phyloP scores from a whole-genome alignment of 108 stramenopile genomes.

The Skeletonema grethae region DNA sequence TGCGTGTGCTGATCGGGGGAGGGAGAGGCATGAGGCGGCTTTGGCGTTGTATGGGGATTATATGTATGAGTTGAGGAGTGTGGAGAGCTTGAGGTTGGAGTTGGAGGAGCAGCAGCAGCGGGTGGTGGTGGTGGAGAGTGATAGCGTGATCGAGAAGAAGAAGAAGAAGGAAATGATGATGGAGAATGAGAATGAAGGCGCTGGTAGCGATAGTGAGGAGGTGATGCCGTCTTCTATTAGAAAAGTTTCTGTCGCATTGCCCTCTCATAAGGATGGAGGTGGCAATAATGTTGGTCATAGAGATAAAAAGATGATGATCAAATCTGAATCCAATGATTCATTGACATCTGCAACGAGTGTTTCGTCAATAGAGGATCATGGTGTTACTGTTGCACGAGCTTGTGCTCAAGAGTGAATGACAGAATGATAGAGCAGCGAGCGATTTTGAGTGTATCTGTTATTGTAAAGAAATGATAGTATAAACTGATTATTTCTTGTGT shows the following conservation, averaged over 20 bases:
- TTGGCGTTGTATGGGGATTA: slow-evolving; percentile 72
- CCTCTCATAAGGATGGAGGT: background rate
- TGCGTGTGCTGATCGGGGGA: slow-evolving; percentile 67
- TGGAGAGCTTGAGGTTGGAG: background rate
- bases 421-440: no score
- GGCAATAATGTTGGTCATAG: background rate
- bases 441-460: no score
- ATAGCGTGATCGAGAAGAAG: background rate
- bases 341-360: slow-evolving; percentile 1
- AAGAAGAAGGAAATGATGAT: background rate
- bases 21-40: slow-evolving; percentile 62
- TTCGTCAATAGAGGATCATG: slow-evolving; percentile 2
- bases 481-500: no score
- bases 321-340: slow-evolving; percentile 4
- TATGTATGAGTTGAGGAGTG: slow-evolving; percentile 58
- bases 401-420: background rate
- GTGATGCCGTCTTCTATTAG: background rate
- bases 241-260: background rate
- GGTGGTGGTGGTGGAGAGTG: no score
- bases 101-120: background rate
- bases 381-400: background rate
- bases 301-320: slow-evolving; percentile 7
- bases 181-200: background rate
- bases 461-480: no score
- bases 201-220: background rate